These are phyloP conservation scores for Gentiana dahurica DNA, from an alignment of 257 asterid species.

Conservation along the genomic window DNA sequence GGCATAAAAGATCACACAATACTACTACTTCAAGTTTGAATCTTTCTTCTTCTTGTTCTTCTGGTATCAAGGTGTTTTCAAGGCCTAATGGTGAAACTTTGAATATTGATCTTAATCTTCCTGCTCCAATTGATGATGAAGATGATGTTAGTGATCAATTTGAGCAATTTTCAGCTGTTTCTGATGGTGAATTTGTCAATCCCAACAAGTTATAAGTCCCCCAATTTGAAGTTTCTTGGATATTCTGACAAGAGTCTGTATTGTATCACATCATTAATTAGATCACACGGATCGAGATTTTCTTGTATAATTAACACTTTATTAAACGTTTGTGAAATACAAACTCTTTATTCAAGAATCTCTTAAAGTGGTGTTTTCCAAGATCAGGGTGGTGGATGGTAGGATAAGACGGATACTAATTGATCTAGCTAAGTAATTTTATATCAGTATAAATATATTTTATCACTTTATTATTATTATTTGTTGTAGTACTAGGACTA, in stretches of 20 bases:
- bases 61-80: background rate
- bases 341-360: too few relatives aligned
- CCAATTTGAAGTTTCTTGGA: background rate
- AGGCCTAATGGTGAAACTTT: constrained; percentile 15
- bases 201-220: constrained; percentile 11
- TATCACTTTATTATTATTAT: too few relatives aligned
- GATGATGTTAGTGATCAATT: constrained; percentile 45
- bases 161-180: constrained; percentile 40
- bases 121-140: constrained; percentile 57
- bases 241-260: background rate
- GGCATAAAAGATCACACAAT: constrained; percentile 80
- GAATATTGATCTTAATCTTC: constrained; percentile 71
- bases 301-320: too few relatives aligned
- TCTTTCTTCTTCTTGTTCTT: constrained; percentile 3
- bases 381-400: too few relatives aligned
- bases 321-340: too few relatives aligned
- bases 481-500: too few relatives aligned
- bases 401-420: too few relatives aligned
- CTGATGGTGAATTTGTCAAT: constrained; percentile 33
- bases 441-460: too few relatives aligned
- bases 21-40: constrained; percentile 9
- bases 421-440: too few relatives aligned
- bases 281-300: too few relatives aligned
- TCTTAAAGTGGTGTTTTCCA: too few relatives aligned
- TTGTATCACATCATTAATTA: too few relatives aligned